Percentiles rank a stretch among this genome's conserved stretches.
Conservation (phyloP, 164 flowering plant genomes). For the Malania oleifera region DNA sequence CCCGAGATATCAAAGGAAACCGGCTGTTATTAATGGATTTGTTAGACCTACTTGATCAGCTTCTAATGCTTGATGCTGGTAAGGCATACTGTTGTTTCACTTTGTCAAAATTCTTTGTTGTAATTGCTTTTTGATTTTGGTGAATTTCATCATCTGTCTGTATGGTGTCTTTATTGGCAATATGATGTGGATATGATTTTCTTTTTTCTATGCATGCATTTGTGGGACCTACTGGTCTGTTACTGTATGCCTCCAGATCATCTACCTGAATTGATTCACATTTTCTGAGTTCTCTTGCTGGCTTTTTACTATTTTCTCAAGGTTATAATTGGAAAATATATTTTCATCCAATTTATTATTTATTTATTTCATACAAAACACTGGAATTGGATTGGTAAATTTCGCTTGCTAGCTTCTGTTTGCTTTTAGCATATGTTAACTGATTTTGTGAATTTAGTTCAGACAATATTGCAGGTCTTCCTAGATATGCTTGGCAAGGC, state of each 20-base stretch:
- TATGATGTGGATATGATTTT: too few relatives aligned
- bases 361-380: too few relatives aligned
- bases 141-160: neutral
- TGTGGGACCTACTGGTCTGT: neutral
- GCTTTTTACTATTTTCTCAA: too few relatives aligned
- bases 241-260: too few relatives aligned
- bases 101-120: neutral
- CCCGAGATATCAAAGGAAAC: slow-evolving; percentile 23
- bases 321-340: too few relatives aligned
- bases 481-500: slow-evolving; percentile 56
- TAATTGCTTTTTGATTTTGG: neutral
- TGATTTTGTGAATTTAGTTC: slow-evolving; percentile 10
- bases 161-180: neutral
- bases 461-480: slow-evolving; percentile 51
- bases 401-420: neutral
- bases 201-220: neutral
- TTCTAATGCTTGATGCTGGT: slow-evolving; percentile 46
- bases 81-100: slow-evolving; percentile 12
- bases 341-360: too few relatives aligned
- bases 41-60: slow-evolving; percentile 51
- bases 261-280: too few relatives aligned
- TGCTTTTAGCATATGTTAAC: neutral
- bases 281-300: too few relatives aligned
- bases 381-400: too few relatives aligned
- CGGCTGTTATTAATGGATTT: slow-evolving; percentile 43